Base-by-base conservation (phyloP, 1,284 basidiomycete genomes). In the Malassezia nana region DNA sequence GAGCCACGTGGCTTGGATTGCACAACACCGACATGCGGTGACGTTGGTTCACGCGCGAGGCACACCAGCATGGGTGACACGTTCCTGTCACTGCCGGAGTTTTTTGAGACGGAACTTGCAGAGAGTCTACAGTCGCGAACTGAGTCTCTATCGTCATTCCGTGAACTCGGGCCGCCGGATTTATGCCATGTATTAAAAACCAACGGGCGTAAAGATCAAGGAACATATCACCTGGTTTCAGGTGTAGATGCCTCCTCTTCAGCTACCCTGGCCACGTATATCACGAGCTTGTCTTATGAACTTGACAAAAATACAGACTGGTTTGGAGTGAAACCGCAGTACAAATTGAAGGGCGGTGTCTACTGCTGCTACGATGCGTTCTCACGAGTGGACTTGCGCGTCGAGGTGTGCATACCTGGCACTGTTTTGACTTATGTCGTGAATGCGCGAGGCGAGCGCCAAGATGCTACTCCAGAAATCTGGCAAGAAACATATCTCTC, bases 281-380 rank as follows among this genome's bases (percentile, higher is more conserved):
- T 98, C 76, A 98, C 98, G 78, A 92, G 89, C 13, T 80, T 98
- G 29, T 92, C 89, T 4, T 96, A 96, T 74, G 83, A 87, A 32
- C 84, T 98, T 58, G 92, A 96, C 69, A 89, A 92, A 62, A 84
- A 81, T 51, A 82, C 84, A 13, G 85, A 87, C 8, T 98, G 94
- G 90, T 94, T 96, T 74, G 84, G 86, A 26, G 61, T 62, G 38
- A 75, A 75, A 42, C 58, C 66, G 8, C 78, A 81, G n/a, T 96
- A 89, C 86, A 92, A 91, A 75, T 86, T 98, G 32, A 82, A 85
- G 60, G 87, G 85, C 66, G 94, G 94, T 5, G 90, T 86, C 45
- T 99, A 89, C 75, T 99, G 92, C 57, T 94, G 90, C 76, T 99
- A 95, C 78, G 94, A 99, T 74, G 94, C 94, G 13, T 98, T 99